phyloP scores from a whole-genome alignment of 177 flowering plant species.

The Vitis hybrid region DNA sequence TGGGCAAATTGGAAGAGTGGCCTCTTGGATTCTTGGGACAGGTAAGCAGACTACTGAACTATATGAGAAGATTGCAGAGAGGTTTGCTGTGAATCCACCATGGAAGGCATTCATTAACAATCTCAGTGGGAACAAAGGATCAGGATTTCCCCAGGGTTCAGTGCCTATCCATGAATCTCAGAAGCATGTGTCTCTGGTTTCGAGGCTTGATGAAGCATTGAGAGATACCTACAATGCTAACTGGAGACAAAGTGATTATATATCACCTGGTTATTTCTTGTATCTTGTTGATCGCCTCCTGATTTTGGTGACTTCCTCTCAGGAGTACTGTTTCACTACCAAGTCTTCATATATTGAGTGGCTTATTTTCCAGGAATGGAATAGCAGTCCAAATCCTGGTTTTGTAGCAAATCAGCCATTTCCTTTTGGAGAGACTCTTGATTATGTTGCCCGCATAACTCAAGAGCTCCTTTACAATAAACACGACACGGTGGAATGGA shows the following conservation, averaged over 20 bases:
- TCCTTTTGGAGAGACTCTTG: not conserved
- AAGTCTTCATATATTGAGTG: conserved; percentile 14
- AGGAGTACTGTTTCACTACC: not conserved
- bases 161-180: not conserved
- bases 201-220: conserved; percentile 3
- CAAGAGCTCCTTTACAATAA: not conserved
- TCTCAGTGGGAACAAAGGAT: not conserved
- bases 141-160: not conserved
- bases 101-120: conserved; percentile 10
- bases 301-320: not conserved
- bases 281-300: conserved; percentile 13
- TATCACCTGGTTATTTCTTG: conserved; percentile 10
- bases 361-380: conserved; percentile 3
- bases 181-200: not conserved
- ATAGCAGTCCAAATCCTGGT: not conserved
- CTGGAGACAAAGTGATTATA: not conserved
- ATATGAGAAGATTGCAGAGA: not conserved
- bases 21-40: conserved; percentile 10
- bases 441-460: conserved; percentile 1
- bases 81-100: not conserved
- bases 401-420: not conserved
- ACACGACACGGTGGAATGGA: conserved; percentile 2
- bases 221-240: not conserved
- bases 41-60: conserved; percentile 1
- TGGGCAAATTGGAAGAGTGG: conserved; percentile 14